Evolutionary conservation across 2,329 filamentous ascomycete species (phyloP).

Genomic region (Elsinoe ampelina): DNA sequence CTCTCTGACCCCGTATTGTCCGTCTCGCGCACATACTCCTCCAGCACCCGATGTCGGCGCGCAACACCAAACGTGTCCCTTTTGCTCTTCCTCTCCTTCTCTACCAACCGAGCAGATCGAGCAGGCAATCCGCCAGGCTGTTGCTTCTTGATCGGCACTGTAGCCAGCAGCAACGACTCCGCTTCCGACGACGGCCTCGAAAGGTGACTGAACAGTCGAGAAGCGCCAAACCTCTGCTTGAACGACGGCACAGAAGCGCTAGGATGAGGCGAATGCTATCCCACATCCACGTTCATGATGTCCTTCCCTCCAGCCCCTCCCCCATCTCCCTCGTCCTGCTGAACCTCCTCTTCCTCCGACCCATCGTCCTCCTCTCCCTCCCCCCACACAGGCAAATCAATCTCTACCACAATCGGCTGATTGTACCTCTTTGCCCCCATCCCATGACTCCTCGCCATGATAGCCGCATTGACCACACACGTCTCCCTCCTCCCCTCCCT

Average conservation of each 20-base stretch:
- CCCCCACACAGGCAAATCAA: constrained; percentile 57
- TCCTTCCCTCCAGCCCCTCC: neutral
- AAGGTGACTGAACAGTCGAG: neutral
- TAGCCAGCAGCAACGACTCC: neutral
- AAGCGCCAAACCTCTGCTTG: neutral
- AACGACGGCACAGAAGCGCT: neutral
- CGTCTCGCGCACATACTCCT: constrained; percentile 5
- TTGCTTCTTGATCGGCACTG: neutral
- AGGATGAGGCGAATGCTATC: neutral
- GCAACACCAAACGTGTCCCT: neutral
- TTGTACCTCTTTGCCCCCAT: constrained; percentile 54
- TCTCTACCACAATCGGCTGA: constrained; percentile 75
- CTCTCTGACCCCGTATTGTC: constrained; percentile 2
- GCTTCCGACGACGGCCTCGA: neutral
- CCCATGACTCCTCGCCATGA: constrained; percentile 55
- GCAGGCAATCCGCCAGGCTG: neutral
- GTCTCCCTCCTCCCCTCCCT: constrained; percentile 51
- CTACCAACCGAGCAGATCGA: neutral
- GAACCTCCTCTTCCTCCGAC: neutral
- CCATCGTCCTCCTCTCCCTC: constrained; percentile 13
- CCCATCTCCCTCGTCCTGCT: neutral
- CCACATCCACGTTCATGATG: neutral
- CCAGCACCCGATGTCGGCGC: neutral
- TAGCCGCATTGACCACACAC: constrained; percentile 70
- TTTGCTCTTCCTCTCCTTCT: neutral